Evolutionary conservation across 257 asterid species (phyloP).

Genomic region (Solanum rostratum): DNA sequence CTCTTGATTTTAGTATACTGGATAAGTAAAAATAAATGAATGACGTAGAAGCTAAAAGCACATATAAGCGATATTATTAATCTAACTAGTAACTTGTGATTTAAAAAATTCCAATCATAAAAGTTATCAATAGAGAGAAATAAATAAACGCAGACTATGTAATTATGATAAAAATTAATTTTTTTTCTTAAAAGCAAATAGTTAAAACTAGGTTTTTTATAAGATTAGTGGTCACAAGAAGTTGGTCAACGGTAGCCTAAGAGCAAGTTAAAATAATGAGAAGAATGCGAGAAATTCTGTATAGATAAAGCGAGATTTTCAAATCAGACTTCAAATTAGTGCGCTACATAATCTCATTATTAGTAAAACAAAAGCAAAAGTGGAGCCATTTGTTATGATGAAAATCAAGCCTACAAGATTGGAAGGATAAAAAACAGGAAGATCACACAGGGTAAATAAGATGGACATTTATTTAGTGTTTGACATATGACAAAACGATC

Average conservation of each 20-base stretch:
- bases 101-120: neutral
- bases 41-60: neutral
- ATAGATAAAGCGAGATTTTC: too few relatives aligned
- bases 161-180: too few relatives aligned
- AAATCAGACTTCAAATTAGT: too few relatives aligned
- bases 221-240: neutral
- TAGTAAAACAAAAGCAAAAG: neutral
- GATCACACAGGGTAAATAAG: neutral
- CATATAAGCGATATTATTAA: neutral
- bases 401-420: neutral
- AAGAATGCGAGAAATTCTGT: too few relatives aligned
- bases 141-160: neutral
- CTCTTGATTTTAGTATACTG: neutral
- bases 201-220: neutral
- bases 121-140: neutral
- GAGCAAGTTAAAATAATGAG: neutral
- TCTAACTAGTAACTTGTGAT: neutral
- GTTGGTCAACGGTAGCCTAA: neutral
- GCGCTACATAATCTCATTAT: accelerated
- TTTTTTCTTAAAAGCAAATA: neutral
- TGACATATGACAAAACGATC: neutral
- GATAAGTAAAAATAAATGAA: neutral
- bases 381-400: neutral
- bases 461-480: neutral
- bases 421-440: neutral